phyloP scores from a whole-genome alignment of 192 early-diverging fungal species.

The Dimargaris cristalligena region DNA sequence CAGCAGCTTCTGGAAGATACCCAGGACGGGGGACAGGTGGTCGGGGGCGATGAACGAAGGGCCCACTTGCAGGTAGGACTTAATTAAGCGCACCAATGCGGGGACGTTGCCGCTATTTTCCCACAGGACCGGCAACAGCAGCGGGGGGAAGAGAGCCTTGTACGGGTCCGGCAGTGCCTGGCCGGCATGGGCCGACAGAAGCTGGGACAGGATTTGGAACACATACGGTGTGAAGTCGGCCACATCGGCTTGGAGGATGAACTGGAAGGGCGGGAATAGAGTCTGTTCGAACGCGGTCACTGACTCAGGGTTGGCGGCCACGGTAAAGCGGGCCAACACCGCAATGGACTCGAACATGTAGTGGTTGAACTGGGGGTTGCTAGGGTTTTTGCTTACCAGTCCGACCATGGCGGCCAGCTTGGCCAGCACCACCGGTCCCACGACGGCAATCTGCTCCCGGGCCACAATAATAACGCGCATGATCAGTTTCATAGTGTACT shows the following conservation, averaged over 20 bases:
- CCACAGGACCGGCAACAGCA: constrained; percentile 82
- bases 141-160: constrained; percentile 46
- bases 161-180: constrained; percentile 53
- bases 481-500: constrained; percentile 83
- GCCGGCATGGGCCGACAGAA: constrained; percentile 57
- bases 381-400: constrained; percentile 82
- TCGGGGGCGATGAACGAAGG: constrained; percentile 47
- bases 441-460: constrained; percentile 52
- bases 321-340: constrained; percentile 69
- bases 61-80: constrained; percentile 68
- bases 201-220: constrained; percentile 86
- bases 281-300: constrained; percentile 69
- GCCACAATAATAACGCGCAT: constrained; percentile 73
- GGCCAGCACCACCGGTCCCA: constrained; percentile 50
- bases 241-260: constrained; percentile 69
- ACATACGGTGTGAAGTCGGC: constrained; percentile 91
- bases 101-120: constrained; percentile 79
- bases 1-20: constrained; percentile 85
- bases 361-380: constrained; percentile 96
- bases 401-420: constrained; percentile 63
- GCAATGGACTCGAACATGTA: constrained; percentile 89
- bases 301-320: constrained; percentile 43
- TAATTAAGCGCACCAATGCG: constrained; percentile 75
- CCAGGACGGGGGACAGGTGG: constrained; percentile 68
- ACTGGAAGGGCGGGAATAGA: constrained; percentile 79